Evolutionary conservation across 495 filamentous ascomycete genomes (phyloP).

Genomic region (Astrothelium subdiscretum): DNA sequence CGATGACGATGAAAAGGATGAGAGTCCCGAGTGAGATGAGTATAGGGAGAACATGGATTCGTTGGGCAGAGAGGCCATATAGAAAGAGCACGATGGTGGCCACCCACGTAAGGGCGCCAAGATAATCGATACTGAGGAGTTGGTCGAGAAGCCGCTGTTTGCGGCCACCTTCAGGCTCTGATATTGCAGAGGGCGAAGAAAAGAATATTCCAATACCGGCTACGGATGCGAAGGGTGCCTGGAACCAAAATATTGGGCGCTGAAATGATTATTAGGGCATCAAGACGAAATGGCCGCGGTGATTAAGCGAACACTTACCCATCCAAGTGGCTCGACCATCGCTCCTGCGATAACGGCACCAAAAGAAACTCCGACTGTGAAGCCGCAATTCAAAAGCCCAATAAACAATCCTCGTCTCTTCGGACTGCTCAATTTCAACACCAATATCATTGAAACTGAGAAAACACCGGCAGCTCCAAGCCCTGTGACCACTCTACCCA

Average conservation of each 20-base stretch:
- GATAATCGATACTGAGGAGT: slow-evolving; percentile 55
- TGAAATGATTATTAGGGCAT: not conserved
- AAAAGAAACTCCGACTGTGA: slow-evolving; percentile 56
- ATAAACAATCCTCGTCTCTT: slow-evolving; percentile 56
- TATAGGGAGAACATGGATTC: slow-evolving; percentile 47
- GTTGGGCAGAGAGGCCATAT: slow-evolving; percentile 47
- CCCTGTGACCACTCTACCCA: slow-evolving; percentile 53
- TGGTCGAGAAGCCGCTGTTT: slow-evolving; percentile 20
- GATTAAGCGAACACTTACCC: slow-evolving; percentile 39
- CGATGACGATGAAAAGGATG: slow-evolving; percentile 47
- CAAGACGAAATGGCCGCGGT: not conserved
- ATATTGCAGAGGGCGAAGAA: slow-evolving; percentile 43
- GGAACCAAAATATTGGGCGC: slow-evolving; percentile 57
- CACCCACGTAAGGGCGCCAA: slow-evolving; percentile 51
- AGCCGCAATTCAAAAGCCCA: slow-evolving; percentile 53
- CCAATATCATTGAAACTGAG: slow-evolving; percentile 55
- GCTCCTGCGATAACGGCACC: slow-evolving; percentile 62
- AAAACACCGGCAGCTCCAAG: slow-evolving; percentile 55
- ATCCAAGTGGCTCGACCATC: slow-evolving; percentile 48
- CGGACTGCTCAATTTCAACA: slow-evolving; percentile 52
- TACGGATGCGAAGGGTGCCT: slow-evolving; percentile 46
- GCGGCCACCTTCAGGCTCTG: not conserved
- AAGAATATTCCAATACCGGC: slow-evolving; percentile 44
- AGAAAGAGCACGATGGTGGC: slow-evolving; percentile 47
- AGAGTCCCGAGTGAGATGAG: slow-evolving; percentile 42